phyloP scores from a whole-genome alignment of 768 basidiomycete genomes.

The Tylopilus subfusipes region DNA sequence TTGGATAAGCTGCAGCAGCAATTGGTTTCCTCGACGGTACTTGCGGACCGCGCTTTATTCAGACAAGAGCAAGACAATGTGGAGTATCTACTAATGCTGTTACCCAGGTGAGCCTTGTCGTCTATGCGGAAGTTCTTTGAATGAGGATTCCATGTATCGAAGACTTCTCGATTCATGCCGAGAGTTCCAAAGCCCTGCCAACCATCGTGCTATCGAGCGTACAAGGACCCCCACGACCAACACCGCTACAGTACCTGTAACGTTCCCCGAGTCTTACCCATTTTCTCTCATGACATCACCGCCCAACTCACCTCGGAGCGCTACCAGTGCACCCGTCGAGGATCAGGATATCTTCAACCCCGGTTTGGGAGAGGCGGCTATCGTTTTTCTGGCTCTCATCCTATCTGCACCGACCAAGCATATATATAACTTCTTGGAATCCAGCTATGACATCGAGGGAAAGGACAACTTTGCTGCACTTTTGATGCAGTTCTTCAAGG shows the following conservation, averaged over 20 bases:
- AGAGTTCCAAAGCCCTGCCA: constrained; percentile 70
- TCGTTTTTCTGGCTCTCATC: constrained; percentile 79
- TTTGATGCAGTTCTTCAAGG: constrained; percentile 76
- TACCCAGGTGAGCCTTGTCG: constrained; percentile 65
- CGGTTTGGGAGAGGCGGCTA: constrained; percentile 79
- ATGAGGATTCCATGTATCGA: constrained; percentile 6
- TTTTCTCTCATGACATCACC: constrained; percentile 74
- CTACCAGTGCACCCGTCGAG: constrained; percentile 43
- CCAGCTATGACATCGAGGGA: constrained; percentile 85
- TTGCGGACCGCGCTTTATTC: constrained; percentile 56
- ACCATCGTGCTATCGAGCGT: constrained; percentile 66
- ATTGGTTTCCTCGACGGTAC: constrained; percentile 62
- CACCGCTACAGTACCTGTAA: constrained; percentile 62
- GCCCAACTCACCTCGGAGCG: constrained; percentile 50
- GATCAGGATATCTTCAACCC: constrained; percentile 61
- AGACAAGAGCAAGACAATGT: constrained; percentile 89
- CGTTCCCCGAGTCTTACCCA: constrained; percentile 93
- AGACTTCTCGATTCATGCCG: constrained; percentile 86
- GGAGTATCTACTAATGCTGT: constrained; percentile 74
- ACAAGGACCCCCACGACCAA: constrained; percentile 56
- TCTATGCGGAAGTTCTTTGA: background rate
- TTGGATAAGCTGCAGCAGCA: constrained; percentile 84
- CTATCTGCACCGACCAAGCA: constrained; percentile 76
- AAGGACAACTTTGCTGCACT: constrained; percentile 69
- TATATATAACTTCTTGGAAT: constrained; percentile 74